Base-by-base conservation (phyloP, 2,329 filamentous ascomycete genomes). In the Scytalidium sp. region DNA sequence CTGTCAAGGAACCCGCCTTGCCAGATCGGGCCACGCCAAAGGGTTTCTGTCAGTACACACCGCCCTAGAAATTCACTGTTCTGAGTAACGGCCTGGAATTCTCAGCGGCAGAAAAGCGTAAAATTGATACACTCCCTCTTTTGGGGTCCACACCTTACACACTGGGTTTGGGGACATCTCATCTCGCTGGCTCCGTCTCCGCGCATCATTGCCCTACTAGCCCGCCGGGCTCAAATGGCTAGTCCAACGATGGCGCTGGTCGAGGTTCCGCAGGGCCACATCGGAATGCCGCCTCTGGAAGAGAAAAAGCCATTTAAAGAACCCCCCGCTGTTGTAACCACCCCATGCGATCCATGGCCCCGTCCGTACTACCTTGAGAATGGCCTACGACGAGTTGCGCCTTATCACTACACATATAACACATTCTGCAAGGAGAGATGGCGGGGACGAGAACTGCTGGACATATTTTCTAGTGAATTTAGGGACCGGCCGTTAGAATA, bases 381-480 rank as follows among this genome's bases (percentile, higher is more conserved):
- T 59, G 91, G 89, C 8, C 73, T 99, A 54, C 85, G 92, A 45
- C 85, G 90, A 56, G 87, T 97, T 25, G 79, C 78, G 41, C 93
- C 93, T 3, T 97, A 99, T 66, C 84, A 94, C 66, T 97, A 80
- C 68, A 97, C 92, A 2, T 97, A 97, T 75, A 95, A 96, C 65
- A 97, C 93, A 0, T 90, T 83, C 72, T 94, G 89, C 75, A 99
- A 97, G 71, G 81, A 96, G 71, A 80, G 94, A 68, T 99, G 94
- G 94, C 81, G 93, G 48, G 89, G 86, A 25, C 79, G 90, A 32
- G 79, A 81, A 52, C 74, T 99, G 43, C 75, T 96, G 46, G 90
- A 97, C 43, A 88, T 99, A 43, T 99, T 97, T 69, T 79, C 85
- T 41, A 85, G 86, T 64, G 94, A 99, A 69, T 99, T 99, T 66